Evolutionary conservation across 1,284 basidiomycete species (phyloP).

Genomic region (Pisolithus thermaeus): DNA sequence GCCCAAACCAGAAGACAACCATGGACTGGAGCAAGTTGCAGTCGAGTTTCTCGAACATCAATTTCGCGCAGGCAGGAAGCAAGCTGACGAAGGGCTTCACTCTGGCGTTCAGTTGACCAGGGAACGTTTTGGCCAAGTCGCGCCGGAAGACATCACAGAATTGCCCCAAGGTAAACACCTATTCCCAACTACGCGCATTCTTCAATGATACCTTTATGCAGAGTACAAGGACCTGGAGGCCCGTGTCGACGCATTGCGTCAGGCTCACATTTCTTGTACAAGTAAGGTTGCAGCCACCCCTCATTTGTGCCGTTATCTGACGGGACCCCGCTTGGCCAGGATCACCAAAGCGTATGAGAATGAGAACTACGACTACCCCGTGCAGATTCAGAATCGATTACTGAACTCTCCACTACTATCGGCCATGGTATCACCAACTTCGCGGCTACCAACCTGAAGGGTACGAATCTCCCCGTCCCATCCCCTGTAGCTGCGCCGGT

Average conservation of each 20-base stretch:
- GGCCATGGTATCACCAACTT: constrained; percentile 79
- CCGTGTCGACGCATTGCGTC: constrained; percentile 88
- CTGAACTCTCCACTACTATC: constrained; percentile 69
- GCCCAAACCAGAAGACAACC: background rate
- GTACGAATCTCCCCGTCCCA: constrained; percentile 80
- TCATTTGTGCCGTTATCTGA: constrained; percentile 5
- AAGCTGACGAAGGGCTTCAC: constrained; percentile 79
- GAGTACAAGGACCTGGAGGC: constrained; percentile 96
- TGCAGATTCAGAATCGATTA: constrained; percentile 68
- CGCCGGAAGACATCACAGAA: constrained; percentile 93
- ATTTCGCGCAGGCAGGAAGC: constrained; percentile 63
- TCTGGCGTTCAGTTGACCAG: constrained; percentile 86
- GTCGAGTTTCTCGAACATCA: constrained; percentile 52
- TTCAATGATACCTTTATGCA: constrained; percentile 30
- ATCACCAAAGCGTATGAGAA: constrained; percentile 82
- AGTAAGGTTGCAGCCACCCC: constrained; percentile 38
- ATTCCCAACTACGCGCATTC: constrained; percentile 4
- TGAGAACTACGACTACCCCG: constrained; percentile 87
- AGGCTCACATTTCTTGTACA: constrained; percentile 79
- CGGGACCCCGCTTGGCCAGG: constrained; percentile 33
- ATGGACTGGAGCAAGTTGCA: constrained; percentile 79
- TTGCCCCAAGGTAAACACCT: constrained; percentile 65
- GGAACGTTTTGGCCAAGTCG: constrained; percentile 86
- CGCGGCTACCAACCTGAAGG: constrained; percentile 87
- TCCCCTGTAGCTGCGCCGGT: constrained; percentile 51